Conservation (phyloP, 768 basidiomycete genomes). For the Cystobasidium onofrii region DNA sequence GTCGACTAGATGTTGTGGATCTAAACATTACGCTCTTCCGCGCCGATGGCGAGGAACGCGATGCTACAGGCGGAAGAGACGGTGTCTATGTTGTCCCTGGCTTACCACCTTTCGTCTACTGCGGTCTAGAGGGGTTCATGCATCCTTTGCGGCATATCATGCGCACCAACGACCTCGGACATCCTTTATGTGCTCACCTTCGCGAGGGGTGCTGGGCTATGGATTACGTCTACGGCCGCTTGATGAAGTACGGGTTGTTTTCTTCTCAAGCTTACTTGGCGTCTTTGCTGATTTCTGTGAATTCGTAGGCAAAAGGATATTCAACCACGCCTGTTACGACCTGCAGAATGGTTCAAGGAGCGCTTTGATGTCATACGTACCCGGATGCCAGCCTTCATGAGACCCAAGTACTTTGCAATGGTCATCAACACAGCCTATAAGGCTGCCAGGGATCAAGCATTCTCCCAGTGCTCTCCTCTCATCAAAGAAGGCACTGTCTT, state of each 20-base stretch:
- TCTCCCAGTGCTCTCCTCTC: conserved; percentile 85
- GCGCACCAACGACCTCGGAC: conserved; percentile 83
- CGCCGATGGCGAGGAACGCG: conserved; percentile 80
- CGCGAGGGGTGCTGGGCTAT: conserved; percentile 84
- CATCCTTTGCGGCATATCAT: conserved; percentile 72
- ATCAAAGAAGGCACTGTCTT: conserved; percentile 74
- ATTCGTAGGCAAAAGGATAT: conserved; percentile 48
- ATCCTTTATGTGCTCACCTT: conserved; percentile 77
- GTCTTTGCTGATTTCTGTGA: neutral
- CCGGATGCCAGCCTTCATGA: conserved; percentile 70
- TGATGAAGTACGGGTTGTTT: conserved; percentile 13
- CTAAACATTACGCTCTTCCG: conserved; percentile 81
- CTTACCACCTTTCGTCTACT: conserved; percentile 69
- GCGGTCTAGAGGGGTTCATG: conserved; percentile 98
- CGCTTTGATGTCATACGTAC: conserved; percentile 74
- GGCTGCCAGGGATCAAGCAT: conserved; percentile 67
- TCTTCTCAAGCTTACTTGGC: conserved; percentile 41
- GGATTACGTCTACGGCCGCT: conserved; percentile 62
- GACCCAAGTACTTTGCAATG: conserved; percentile 93
- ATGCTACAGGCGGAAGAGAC: conserved; percentile 60
- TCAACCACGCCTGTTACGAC: conserved; percentile 62
- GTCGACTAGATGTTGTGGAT: conserved; percentile 68
- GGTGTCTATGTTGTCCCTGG: conserved; percentile 76
- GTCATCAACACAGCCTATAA: conserved; percentile 86
- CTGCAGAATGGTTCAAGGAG: conserved; percentile 75